Base-by-base conservation (phyloP, 1,139 yeast genomes). In the Kodamaea sp. region DNA sequence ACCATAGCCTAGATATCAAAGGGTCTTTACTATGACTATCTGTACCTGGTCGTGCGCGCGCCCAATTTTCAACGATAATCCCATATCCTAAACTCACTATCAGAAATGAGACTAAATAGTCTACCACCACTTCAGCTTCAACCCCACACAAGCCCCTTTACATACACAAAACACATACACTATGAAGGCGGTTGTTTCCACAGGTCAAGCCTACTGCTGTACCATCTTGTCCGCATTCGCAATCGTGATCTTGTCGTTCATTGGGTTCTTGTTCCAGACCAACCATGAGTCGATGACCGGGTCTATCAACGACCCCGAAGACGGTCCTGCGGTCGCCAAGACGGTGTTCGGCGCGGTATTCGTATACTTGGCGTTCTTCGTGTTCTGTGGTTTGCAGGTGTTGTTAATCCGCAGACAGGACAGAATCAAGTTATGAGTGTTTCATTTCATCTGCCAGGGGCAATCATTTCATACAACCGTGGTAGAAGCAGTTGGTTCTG, bases 251-350 rank as follows among this genome's bases (percentile, higher is more conserved):
- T 76, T 92, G 34, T 77, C 95, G 8, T 84, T 86, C 36, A 77
- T 92, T 50, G 98, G 95, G 14, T 77, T 78, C 48, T 70, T 92
- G 48, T 92, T 92, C 70, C 71, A 83, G 49, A 70, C 70, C 31
- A 87, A 82, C 49, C 95, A 88, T 58, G 97, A 92, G 63, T 75
- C 95, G 14, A 83, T 92, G 83, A 83, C 89, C 68, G 98, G 98
- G 6, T 85, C 96, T 26, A 80, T 81, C 44, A 81, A 73, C 48
- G 96, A 90, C 55, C 97, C 98, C 15, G 85, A 78, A 47, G 92
- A 92, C 56, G 97, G 97, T 9, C 79, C 79, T 44, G 96, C 94
- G 66, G 97, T 90, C 28, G 96, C 97, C 22, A 76, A 78, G 44
- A 92, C 97, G 3, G 81, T 92, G 13, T 85, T 84, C 61, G 83